Conservation (phyloP, 1,139 yeast species). For the Zygoascus sp. region DNA sequence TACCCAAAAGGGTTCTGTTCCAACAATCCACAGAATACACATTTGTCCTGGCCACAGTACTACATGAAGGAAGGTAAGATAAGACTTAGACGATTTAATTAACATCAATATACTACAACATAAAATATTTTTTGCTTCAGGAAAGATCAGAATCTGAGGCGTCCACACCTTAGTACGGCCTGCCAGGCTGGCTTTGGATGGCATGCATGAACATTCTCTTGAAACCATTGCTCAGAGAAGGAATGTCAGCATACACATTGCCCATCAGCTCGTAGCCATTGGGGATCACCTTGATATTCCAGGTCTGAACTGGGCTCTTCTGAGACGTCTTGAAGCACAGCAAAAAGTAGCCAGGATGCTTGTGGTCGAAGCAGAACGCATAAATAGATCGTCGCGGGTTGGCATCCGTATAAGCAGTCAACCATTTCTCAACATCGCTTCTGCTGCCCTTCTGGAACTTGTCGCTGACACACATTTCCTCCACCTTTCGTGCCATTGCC, state of each 20-base stretch:
- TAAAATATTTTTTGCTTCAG: background rate
- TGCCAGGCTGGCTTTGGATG: constrained; percentile 4
- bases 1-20: no score
- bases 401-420: constrained; percentile 84
- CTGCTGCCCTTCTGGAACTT: constrained; percentile 83
- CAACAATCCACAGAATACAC: no score
- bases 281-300: constrained; percentile 88
- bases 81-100: background rate
- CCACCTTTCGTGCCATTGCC: constrained; percentile 77
- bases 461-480: constrained; percentile 79
- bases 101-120: background rate
- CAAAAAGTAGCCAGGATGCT: constrained; percentile 87
- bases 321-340: constrained; percentile 78
- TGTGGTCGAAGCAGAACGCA: constrained; percentile 86
- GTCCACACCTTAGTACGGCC: background rate
- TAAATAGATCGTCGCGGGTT: constrained; percentile 88
- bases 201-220: constrained; percentile 43
- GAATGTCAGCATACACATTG: constrained; percentile 80
- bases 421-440: constrained; percentile 79
- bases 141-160: no score
- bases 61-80: no score
- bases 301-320: constrained; percentile 66
- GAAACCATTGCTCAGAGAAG: constrained; percentile 88
- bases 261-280: constrained; percentile 79
- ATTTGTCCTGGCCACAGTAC: no score